Percentiles rank a stretch among this genome's conserved stretches.
phyloP scores from a whole-genome alignment of 1,139 yeast genomes.

The Kodamaea anthophila region DNA sequence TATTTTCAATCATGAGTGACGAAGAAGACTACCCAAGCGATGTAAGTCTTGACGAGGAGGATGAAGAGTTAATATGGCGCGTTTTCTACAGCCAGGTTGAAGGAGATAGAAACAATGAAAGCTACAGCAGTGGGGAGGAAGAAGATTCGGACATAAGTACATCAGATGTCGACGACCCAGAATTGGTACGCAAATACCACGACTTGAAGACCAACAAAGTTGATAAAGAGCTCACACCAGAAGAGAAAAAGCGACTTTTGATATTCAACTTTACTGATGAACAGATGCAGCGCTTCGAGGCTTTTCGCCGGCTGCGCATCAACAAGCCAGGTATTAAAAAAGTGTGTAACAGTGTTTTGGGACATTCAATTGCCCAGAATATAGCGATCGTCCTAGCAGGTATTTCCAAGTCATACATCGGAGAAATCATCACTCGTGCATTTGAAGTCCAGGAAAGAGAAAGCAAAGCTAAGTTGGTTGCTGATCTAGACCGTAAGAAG shows the following conservation, averaged over 20 bases:
- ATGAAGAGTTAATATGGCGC: constrained; percentile 41
- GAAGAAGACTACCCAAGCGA: constrained; percentile 25
- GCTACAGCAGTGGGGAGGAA: constrained; percentile 10
- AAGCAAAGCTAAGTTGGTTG: constrained; percentile 36
- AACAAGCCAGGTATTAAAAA: constrained; percentile 78
- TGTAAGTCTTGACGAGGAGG: constrained; percentile 42
- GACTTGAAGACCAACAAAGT: constrained; percentile 19
- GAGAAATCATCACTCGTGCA: constrained; percentile 82
- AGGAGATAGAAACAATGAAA: constrained; percentile 8
- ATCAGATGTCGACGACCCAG: constrained; percentile 33
- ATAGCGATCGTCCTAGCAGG: constrained; percentile 83
- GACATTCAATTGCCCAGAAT: constrained; percentile 79
- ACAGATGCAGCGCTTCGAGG: constrained; percentile 85
- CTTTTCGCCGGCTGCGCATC: constrained; percentile 75
- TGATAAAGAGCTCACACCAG: constrained; percentile 25
- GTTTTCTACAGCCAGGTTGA: constrained; percentile 33
- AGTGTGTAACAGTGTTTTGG: constrained; percentile 70
- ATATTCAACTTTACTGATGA: constrained; percentile 71
- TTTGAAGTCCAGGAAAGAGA: constrained; percentile 58
- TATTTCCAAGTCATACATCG: constrained; percentile 79
- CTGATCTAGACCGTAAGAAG: constrained; percentile 35
- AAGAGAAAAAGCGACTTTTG: constrained; percentile 58
- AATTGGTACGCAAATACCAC: constrained; percentile 27
- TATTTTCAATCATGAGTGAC: not conserved
- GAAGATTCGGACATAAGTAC: constrained; percentile 19